A percentile compares a stretch with the other conserved stretches of the same genome.
Conservation (phyloP, 176 grass and related monocot genomes). For the Musa troglodytarum region DNA sequence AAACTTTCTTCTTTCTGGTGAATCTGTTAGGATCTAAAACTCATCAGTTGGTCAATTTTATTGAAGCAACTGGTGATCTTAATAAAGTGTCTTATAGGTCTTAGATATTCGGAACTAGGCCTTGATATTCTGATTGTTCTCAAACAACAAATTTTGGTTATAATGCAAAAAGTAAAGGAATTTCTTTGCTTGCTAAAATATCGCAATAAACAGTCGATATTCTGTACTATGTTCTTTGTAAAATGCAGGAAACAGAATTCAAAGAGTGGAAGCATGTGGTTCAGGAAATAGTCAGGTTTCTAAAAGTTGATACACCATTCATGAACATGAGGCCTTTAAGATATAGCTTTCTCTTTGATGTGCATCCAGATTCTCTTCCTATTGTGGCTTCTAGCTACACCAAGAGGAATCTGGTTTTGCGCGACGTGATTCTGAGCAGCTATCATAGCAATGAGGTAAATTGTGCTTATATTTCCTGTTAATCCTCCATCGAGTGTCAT, state of each 20-base stretch:
- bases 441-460: slow-evolving; percentile 69
- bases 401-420: slow-evolving; percentile 54
- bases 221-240: background rate
- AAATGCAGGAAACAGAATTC: slow-evolving; percentile 59
- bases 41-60: too few relatives aligned
- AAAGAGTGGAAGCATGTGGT: slow-evolving; percentile 84
- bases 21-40: background rate
- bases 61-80: background rate
- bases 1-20: background rate
- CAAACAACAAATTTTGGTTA: background rate
- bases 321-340: slow-evolving; percentile 85
- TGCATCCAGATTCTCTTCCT: slow-evolving; percentile 47
- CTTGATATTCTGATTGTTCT: background rate
- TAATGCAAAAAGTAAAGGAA: background rate
- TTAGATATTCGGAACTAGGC: background rate
- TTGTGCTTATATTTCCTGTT: slow-evolving; percentile 3
- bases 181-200: slow-evolving; percentile 4
- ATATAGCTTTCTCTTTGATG: slow-evolving; percentile 82
- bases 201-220: background rate
- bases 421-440: slow-evolving; percentile 60
- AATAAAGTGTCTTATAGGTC: background rate
- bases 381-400: slow-evolving; percentile 20
- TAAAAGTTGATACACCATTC: slow-evolving; percentile 64
- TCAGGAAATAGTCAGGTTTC: slow-evolving; percentile 65
- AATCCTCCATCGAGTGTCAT: background rate